Evolutionary conservation across 495 filamentous ascomycete species (phyloP).

Genomic region (Penicillium cataractarum): DNA sequence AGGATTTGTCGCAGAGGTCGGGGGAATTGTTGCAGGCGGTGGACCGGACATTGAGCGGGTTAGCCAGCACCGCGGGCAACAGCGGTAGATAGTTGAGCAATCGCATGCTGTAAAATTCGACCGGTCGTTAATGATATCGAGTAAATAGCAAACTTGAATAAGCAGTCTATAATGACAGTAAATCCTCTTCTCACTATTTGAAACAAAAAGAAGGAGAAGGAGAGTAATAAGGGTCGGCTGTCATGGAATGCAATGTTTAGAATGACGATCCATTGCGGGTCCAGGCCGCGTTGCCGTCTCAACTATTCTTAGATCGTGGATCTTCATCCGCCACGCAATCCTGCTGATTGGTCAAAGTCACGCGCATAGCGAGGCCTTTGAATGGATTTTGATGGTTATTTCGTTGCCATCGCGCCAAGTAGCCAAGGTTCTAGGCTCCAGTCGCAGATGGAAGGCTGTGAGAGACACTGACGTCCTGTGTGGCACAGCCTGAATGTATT

Average conservation of each 20-base stretch:
- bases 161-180: background rate
- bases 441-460: background rate
- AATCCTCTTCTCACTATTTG: background rate
- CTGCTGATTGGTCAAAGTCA: background rate
- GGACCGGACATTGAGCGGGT: constrained; percentile 33
- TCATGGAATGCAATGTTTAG: constrained; percentile 22
- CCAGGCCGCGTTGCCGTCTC: constrained; percentile 42
- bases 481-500: constrained; percentile 1
- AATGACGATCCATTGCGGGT: constrained; percentile 25
- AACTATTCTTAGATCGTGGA: constrained; percentile 42
- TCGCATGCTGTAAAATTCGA: constrained; percentile 31
- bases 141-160: background rate
- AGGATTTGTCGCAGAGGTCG: constrained; percentile 59
- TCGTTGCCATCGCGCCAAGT: constrained; percentile 3
- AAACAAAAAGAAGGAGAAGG: background rate
- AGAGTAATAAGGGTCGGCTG: constrained; percentile 9
- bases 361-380: background rate
- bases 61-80: constrained; percentile 37
- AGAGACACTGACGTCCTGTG: constrained; percentile 1
- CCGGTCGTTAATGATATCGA: background rate
- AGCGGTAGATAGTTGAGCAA: constrained; percentile 31
- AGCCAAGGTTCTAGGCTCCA: background rate
- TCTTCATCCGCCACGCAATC: constrained; percentile 18
- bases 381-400: constrained; percentile 2
- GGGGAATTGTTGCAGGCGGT: constrained; percentile 67